A percentile compares a stretch with the other conserved stretches of the same genome.
These are phyloP conservation scores for Zasmidium angulare DNA, from an alignment of 2,329 filamentous ascomycete genomes.

Conservation along the genomic window DNA sequence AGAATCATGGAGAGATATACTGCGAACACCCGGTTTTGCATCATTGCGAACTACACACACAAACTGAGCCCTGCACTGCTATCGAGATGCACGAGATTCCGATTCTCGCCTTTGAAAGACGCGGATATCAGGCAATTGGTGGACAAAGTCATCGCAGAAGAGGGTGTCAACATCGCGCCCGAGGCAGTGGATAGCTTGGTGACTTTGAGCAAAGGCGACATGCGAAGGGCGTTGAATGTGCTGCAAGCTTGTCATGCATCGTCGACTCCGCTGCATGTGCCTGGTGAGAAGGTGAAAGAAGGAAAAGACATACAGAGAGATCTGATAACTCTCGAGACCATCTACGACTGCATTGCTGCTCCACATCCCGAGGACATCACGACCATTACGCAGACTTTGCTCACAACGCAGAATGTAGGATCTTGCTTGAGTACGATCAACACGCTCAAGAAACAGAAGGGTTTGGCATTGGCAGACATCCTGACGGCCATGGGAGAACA, in stretches of 20 bases:
- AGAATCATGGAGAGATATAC: slow-evolving; percentile 99
- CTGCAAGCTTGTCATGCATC: slow-evolving; percentile 95
- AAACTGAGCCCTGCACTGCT: slow-evolving; percentile 91
- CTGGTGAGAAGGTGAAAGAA: slow-evolving; percentile 46
- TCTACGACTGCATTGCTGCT: slow-evolving; percentile 96
- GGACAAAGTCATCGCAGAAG: slow-evolving; percentile 84
- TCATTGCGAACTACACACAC: slow-evolving; percentile 98
- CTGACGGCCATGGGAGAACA: slow-evolving; percentile 83
- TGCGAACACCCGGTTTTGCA: slow-evolving; percentile 93
- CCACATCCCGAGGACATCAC: slow-evolving; percentile 86
- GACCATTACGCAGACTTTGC: slow-evolving; percentile 78
- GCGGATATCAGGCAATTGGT: slow-evolving; percentile 80
- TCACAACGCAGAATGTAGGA: slow-evolving; percentile 83
- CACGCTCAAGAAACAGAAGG: slow-evolving; percentile 79
- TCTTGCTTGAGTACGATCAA: slow-evolving; percentile 87
- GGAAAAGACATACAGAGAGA: slow-evolving; percentile 70
- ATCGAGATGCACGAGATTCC: slow-evolving; percentile 89
- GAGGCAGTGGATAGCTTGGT: slow-evolving; percentile 84
- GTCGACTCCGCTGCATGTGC: slow-evolving; percentile 61
- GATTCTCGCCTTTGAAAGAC: slow-evolving; percentile 92
- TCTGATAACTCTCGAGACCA: slow-evolving; percentile 83
- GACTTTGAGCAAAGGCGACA: slow-evolving; percentile 87
- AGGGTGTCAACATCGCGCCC: slow-evolving; percentile 76
- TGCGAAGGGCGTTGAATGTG: slow-evolving; percentile 92
- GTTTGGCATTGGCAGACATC: slow-evolving; percentile 89